Evolutionary conservation across 1,284 basidiomycete genomes (phyloP), one percentile per base, ranked within the genome.

Genomic region (Cystodermella granulosa): DNA sequence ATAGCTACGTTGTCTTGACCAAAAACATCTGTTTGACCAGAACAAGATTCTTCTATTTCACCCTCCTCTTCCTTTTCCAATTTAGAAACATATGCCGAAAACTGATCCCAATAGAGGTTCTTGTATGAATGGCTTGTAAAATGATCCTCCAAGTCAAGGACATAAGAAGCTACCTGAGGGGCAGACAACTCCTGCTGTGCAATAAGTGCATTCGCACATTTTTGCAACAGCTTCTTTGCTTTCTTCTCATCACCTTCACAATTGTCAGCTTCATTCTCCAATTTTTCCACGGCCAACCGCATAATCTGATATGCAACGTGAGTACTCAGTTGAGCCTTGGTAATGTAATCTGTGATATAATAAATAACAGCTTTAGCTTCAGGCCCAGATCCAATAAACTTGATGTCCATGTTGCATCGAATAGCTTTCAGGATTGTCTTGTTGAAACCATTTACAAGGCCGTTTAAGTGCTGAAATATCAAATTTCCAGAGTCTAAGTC

Each of bases 271-370:
- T 49, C 51, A 17, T 58, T 51, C 2, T 53, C 59, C 0, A 67
- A 26, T 46, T 62, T 66, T 36, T 52, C 43, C 0, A 72, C 50
- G 0, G 70, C 66, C 0, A 61, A 20, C 39, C 65, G 60, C 1
- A 74, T 39, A 1, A 66, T 65, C 2, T 63, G 55, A 54, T 60
- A 70, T 1, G 65, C 65, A 3, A 67, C 63, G 49, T 72, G 67
- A 1, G 62, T 49, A 24, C 67, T 66, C 2, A 73, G 39, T 17
- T 65, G 56, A 1, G 63, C 45, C 44, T 74, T 74, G 0, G 67
- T 67, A 5, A 74, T 72, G 42, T 73, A 73, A 43, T 74, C 62
- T 0, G 71, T 73, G 6, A 73, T 68, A 39, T 74, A 73, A 38
- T 69, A 67, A 4, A 70, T 34, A 1, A 71, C 54, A 1, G 67